phyloP scores from a whole-genome alignment of 2,329 filamentous ascomycete species.

The Gyromitra esculenta region DNA sequence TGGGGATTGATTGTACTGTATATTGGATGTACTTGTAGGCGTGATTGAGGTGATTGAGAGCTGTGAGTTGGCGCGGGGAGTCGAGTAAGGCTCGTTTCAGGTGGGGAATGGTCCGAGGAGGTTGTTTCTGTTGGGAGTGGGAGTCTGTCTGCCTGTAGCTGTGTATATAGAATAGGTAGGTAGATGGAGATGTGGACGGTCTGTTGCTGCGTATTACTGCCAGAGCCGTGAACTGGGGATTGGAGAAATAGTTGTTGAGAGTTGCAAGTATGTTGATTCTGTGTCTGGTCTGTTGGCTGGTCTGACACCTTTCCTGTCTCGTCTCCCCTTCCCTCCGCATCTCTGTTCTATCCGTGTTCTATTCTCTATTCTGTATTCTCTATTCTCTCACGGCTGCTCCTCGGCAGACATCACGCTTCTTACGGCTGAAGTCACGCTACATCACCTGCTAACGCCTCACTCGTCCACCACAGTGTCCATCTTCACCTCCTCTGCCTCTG shows the following conservation, averaged over 20 bases:
- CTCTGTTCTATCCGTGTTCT: neutral
- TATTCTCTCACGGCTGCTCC: neutral
- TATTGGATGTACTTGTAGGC: neutral
- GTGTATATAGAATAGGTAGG: neutral
- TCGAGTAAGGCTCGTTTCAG: neutral
- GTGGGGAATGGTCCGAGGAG: neutral
- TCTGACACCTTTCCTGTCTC: neutral
- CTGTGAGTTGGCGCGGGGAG: neutral
- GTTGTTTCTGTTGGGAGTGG: neutral
- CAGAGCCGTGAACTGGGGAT: neutral
- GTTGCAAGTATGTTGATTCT: neutral
- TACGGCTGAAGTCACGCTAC: neutral
- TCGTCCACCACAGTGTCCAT: neutral
- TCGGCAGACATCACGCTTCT: neutral
- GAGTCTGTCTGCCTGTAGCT: neutral
- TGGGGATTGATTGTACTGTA: neutral
- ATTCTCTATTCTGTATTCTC: no score
- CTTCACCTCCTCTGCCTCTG: neutral
- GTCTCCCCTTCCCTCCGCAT: neutral
- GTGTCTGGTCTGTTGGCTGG: neutral
- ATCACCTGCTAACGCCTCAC: neutral
- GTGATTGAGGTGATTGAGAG: neutral
- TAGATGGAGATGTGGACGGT: neutral
- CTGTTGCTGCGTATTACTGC: neutral
- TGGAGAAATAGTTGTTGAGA: conserved; percentile 5